Base-by-base conservation (phyloP, 2,329 filamentous ascomycete species). In the Fusarium miscanthi region DNA sequence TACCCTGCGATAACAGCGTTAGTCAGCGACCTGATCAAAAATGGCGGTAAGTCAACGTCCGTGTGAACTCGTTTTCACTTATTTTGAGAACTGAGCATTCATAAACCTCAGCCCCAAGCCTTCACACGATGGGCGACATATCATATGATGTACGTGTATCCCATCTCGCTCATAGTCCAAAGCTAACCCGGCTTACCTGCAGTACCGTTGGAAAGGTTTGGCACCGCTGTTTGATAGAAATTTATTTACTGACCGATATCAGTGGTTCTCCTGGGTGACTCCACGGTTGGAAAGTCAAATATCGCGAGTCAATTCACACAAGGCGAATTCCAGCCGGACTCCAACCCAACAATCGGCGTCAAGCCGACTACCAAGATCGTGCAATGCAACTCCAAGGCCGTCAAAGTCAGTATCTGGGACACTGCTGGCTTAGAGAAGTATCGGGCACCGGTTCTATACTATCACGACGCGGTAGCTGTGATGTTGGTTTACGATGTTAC, bases 401-500 rank as follows among this genome's bases (percentile, higher is more conserved):
- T 67, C 17, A 67, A 67, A 4, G 25, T 43, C 7, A 51, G 35
- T 10, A 27, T 67, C 8, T 67, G 64, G 64, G 64, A 67, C 19
- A 46, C 25, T 3, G 63, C 64, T 3, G 62, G 64, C 8, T 35
- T 27, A 2, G 64, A 67, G 3, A 37, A 37, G n/a, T 61, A 33
- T 12, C 63, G 64, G 9, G 54, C 63, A 0, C 30, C 23, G 0
- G 31, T 35, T 2, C 21, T 9, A 9, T 66, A 66, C 6, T 67
- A 67, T 9, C 9, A 46, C 16, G 38, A 52, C 12, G 53, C 45
- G 0, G 53, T 61, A 3, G 64, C 45, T 4, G 64, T 51, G 0
- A 17, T 67, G 17, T 3, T 67, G 2, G 53, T 67, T 0, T 67
- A 67, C 1, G 64, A 67, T 5, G 25, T 67, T 1, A 67, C 64